Evolutionary conservation across 2,329 filamentous ascomycete genomes (phyloP).

Genomic region (Pseudogymnoascus pannorum): DNA sequence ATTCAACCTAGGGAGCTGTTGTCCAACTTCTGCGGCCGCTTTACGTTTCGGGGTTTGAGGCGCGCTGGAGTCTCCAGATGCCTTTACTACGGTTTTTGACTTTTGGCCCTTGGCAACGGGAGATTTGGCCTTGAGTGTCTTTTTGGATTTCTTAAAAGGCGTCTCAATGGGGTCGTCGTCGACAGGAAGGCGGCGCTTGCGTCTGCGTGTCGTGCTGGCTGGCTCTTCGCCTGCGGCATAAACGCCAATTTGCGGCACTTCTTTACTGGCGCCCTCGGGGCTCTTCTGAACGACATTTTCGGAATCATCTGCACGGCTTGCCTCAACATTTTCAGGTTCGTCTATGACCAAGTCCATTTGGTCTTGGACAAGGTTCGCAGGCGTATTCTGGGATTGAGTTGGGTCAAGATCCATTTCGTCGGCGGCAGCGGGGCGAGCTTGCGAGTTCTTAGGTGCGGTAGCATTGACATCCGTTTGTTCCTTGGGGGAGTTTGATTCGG

Average conservation of each 20-base stretch:
- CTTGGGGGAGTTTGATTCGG: neutral
- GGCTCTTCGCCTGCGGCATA: neutral
- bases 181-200: slow-evolving; percentile 18
- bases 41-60: neutral
- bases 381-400: neutral
- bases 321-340: neutral
- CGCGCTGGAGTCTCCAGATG: neutral
- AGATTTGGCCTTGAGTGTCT: neutral
- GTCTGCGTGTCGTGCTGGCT: slow-evolving; percentile 11
- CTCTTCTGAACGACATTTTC: neutral
- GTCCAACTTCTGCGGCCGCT: neutral
- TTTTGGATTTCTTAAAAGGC: neutral
- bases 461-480: neutral
- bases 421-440: neutral
- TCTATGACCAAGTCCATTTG: neutral
- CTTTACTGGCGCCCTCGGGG: neutral
- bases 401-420: neutral
- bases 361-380: neutral
- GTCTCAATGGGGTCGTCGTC: slow-evolving; percentile 8
- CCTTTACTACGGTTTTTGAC: neutral
- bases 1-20: neutral
- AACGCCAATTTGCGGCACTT: neutral
- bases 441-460: neutral
- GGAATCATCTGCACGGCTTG: neutral
- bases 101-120: neutral